Percentiles rank a stretch among this genome's conserved stretches.
These are phyloP conservation scores for Carpinus viminea DNA, from an alignment of 306 rosid species.

Conservation along the genomic window DNA sequence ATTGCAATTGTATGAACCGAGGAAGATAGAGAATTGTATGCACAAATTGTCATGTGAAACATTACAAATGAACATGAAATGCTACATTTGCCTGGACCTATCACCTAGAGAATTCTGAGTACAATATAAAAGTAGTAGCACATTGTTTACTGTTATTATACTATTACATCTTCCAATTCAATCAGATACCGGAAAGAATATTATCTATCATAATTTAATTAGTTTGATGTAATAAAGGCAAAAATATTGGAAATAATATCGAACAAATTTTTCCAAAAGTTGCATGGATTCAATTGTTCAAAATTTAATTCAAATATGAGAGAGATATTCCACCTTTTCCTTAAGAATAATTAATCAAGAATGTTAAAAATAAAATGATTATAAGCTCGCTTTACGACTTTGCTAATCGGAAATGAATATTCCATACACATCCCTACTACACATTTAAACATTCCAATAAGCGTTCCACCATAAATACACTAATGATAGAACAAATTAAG, in stretches of 20 bases:
- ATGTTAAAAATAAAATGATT: not conserved
- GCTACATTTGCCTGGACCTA: not conserved
- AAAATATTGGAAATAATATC: not conserved
- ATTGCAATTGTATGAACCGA: not conserved
- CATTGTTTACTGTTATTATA: not conserved
- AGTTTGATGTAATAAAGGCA: not conserved
- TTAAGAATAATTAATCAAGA: not conserved
- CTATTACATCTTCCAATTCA: not conserved
- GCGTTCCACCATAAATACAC: not conserved
- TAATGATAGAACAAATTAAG: not conserved
- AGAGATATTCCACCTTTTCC: not conserved
- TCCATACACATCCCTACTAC: not conserved
- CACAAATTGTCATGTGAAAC: not conserved
- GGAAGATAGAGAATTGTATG: not conserved
- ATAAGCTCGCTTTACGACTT: too few species aligned
- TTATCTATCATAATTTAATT: not conserved
- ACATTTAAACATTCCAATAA: not conserved
- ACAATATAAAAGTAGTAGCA: not conserved
- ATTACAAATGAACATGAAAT: not conserved
- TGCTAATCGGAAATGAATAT: not conserved
- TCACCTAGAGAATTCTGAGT: not conserved
- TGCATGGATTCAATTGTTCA: not conserved
- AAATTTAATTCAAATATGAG: not conserved
- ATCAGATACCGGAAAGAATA: not conserved
- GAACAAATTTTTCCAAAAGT: not conserved